Conservation (phyloP, 2,329 filamentous ascomycete genomes). For the Aspergillus sp. region DNA sequence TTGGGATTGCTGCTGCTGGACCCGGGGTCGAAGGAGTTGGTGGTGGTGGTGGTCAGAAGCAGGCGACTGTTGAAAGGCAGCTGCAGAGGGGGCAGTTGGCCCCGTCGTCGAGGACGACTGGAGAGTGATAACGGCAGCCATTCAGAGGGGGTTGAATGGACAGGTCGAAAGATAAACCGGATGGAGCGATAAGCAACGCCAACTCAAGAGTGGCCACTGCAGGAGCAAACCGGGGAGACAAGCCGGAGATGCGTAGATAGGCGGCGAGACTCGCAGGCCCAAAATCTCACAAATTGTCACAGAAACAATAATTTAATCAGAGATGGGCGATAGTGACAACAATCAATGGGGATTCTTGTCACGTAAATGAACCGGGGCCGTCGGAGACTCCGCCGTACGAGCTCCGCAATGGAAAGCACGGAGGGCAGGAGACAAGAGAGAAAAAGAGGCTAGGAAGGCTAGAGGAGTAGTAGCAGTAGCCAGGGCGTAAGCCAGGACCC, state of each 20-base stretch:
- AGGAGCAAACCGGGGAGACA: background rate
- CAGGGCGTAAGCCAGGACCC: no score
- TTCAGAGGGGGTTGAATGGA: constrained; percentile 23
- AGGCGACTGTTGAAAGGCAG: constrained; percentile 29
- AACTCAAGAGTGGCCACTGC: constrained; percentile 1
- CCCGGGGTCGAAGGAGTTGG: constrained; percentile 28
- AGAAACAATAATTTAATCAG: background rate
- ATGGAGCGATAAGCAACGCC: constrained; percentile 2
- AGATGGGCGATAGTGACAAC: constrained; percentile 11
- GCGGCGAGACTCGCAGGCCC: background rate
- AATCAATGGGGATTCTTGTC: constrained; percentile 16
- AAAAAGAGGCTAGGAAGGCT: background rate
- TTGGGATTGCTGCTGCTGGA: constrained; percentile 25
- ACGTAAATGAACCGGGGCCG: constrained; percentile 21
- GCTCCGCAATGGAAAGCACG: constrained; percentile 12
- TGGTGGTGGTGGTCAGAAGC: constrained; percentile 23
- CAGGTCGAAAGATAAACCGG: constrained; percentile 4
- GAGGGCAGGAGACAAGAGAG: constrained; percentile 4
- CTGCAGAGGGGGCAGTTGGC: constrained; percentile 21
- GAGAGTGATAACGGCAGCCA: constrained; percentile 45
- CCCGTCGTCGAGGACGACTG: constrained; percentile 40
- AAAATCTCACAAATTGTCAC: constrained; percentile 1
- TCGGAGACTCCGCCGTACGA: constrained; percentile 15
- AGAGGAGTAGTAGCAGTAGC: no score
- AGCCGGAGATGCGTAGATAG: background rate